Evolutionary conservation across 768 basidiomycete genomes (phyloP).

Genomic region (Boletus insuetus): DNA sequence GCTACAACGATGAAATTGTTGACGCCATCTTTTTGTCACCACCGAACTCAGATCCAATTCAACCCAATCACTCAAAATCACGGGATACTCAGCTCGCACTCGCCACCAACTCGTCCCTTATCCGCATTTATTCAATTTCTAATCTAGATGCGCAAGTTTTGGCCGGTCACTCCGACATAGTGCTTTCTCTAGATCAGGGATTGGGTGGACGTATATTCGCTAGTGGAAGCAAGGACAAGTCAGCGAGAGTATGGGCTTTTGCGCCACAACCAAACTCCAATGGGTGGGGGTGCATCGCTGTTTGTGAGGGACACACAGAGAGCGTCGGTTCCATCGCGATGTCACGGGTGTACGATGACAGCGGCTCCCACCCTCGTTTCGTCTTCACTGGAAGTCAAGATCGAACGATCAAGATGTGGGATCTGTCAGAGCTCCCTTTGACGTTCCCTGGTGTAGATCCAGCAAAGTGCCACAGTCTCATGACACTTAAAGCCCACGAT

Average conservation of each 20-base stretch:
- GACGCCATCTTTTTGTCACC: conserved; percentile 77
- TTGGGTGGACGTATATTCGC: conserved; percentile 70
- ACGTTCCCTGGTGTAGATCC: conserved; percentile 25
- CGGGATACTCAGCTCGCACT: conserved; percentile 80
- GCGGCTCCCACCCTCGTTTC: conserved; percentile 47
- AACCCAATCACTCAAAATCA: conserved; percentile 17
- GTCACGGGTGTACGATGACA: conserved; percentile 43
- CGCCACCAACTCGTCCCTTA: conserved; percentile 96
- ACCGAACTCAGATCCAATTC: conserved; percentile 24
- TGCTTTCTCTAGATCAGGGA: conserved; percentile 77
- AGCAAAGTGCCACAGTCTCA: conserved; percentile 67
- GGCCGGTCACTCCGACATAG: conserved; percentile 88
- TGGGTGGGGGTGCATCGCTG: conserved; percentile 64
- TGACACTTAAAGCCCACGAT: conserved; percentile 90
- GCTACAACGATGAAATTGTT: conserved; percentile 98
- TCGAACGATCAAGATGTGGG: conserved; percentile 98
- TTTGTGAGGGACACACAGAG: conserved; percentile 93
- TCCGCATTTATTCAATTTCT: conserved; percentile 80
- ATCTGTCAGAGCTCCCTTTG: conserved; percentile 57
- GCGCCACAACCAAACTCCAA: conserved; percentile 8
- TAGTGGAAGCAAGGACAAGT: conserved; percentile 90
- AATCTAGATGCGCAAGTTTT: conserved; percentile 83
- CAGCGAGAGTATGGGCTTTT: conserved; percentile 79
- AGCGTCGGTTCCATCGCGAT: conserved; percentile 89
- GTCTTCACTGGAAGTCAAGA: conserved; percentile 97